Conservation (phyloP, 2,329 filamentous ascomycete genomes). For the Arthrocladium fulminans region DNA sequence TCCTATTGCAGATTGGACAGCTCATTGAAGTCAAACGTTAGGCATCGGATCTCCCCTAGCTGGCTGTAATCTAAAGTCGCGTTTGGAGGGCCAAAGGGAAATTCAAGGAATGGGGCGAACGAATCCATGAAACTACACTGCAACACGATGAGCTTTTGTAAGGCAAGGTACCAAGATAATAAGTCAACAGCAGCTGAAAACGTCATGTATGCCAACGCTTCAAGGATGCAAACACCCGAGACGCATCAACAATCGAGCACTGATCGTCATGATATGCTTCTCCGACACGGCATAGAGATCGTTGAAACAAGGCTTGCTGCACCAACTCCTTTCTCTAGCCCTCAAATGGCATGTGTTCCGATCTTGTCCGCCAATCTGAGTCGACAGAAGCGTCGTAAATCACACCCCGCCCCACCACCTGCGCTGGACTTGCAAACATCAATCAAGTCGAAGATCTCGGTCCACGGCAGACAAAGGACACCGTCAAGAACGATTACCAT, state of each 20-base stretch:
- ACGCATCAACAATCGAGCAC: not conserved
- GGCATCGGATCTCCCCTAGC: not conserved
- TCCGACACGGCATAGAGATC: not conserved
- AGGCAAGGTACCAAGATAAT: not conserved
- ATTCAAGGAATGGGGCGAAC: constrained; percentile 1
- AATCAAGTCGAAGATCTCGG: not conserved
- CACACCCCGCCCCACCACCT: not conserved
- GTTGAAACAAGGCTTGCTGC: not conserved
- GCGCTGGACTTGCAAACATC: not conserved
- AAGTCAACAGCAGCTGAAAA: not conserved
- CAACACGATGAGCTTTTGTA: not conserved
- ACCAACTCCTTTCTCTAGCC: constrained; percentile 4
- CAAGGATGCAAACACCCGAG: too few relatives aligned
- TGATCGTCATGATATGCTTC: not conserved
- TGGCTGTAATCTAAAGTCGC: not conserved
- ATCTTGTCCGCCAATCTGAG: not conserved
- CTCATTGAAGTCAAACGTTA: not conserved
- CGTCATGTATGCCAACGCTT: not conserved
- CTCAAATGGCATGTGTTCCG: not conserved
- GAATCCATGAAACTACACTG: not conserved
- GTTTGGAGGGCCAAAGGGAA: not conserved
- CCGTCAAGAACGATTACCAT: not conserved
- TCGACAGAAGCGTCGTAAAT: not conserved
- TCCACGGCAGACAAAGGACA: not conserved
- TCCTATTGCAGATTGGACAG: not conserved